Percentiles rank a stretch among this genome's conserved stretches.
These are phyloP conservation scores for Tilletiaria anomala DNA, from an alignment of 1,284 basidiomycete genomes.

Conservation along the genomic window DNA sequence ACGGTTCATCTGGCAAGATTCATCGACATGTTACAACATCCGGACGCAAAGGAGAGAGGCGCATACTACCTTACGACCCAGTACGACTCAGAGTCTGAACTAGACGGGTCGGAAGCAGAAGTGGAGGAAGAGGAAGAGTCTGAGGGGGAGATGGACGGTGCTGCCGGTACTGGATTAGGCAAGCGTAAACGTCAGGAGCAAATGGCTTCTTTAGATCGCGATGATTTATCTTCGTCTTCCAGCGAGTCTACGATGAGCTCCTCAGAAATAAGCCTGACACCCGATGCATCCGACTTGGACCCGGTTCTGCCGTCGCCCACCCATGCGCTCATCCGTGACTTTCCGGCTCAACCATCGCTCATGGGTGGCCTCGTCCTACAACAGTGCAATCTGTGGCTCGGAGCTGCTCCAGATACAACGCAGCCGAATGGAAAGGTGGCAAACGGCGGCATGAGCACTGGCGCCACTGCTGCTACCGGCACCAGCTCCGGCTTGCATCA, in stretches of 20 bases:
- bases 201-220: no score
- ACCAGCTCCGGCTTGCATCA: slow-evolving; percentile 34
- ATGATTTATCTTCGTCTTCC: no score
- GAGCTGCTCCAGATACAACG: slow-evolving; percentile 8
- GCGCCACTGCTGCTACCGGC: slow-evolving; percentile 1
- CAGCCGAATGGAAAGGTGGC: not conserved
- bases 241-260: no score
- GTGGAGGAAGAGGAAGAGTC: slow-evolving; percentile 2
- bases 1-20: slow-evolving; percentile 17
- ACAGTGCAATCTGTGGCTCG: slow-evolving; percentile 38
- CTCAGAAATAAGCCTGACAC: not conserved
- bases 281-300: slow-evolving; percentile 10
- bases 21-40: slow-evolving; percentile 20
- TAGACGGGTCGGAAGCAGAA: slow-evolving; percentile 6
- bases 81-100: slow-evolving; percentile 17
- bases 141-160: not conserved
- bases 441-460: not conserved
- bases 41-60: slow-evolving; percentile 7
- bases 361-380: slow-evolving; percentile 33
- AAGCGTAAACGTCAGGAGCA: no score
- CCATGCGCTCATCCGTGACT: slow-evolving; percentile 21
- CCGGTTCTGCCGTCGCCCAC: slow-evolving; percentile 29
- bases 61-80: slow-evolving; percentile 37
- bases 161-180: no score
- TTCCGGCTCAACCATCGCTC: slow-evolving; percentile 26